Conservation (phyloP, 495 filamentous ascomycete genomes). For the Glutinoglossum americanum region DNA sequence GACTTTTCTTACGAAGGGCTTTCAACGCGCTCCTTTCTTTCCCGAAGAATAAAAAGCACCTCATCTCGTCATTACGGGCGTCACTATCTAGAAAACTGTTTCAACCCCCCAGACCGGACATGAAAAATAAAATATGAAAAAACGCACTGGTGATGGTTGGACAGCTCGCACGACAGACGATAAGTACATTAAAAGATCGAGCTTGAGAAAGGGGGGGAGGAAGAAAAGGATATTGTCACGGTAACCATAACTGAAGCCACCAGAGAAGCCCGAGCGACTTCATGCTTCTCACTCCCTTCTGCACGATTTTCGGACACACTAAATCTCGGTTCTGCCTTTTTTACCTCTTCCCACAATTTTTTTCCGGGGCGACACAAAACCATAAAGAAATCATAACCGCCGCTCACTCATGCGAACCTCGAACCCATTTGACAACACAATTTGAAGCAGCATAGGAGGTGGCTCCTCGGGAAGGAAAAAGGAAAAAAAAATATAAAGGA, state of each 20-base stretch:
- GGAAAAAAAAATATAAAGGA: not conserved
- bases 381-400: not conserved
- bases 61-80: conserved; percentile 1
- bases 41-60: not conserved
- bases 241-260: not conserved
- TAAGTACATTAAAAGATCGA: not conserved
- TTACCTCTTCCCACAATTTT: not conserved
- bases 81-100: not conserved
- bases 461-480: not conserved
- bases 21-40: no score
- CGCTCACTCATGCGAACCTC: not conserved
- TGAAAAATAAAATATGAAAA: not conserved
- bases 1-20: no score
- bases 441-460: not conserved
- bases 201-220: not conserved
- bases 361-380: not conserved
- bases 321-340: not conserved
- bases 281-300: not conserved
- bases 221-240: not conserved
- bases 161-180: not conserved
- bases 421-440: not conserved
- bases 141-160: not conserved
- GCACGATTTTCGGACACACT: not conserved
- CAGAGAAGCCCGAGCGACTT: not conserved
- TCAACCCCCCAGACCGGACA: not conserved